Base-by-base conservation (phyloP, 805 yeast species). In the Blastobotrys muscicola region DNA sequence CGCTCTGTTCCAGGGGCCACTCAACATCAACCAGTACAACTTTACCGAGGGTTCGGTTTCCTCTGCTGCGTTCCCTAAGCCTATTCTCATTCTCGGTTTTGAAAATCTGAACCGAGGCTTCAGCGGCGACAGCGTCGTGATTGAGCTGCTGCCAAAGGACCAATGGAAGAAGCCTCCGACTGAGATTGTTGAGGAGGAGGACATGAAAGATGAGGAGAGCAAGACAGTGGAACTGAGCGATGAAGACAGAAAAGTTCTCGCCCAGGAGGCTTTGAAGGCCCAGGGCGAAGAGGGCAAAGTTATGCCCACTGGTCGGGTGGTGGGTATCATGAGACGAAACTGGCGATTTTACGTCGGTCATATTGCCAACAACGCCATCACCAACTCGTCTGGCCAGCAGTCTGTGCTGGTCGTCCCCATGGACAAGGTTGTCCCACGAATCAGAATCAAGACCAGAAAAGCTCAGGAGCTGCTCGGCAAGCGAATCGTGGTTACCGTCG, bases 271-370 rank as follows among this genome's bases (percentile, higher is more conserved):
- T 0, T 68, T 76, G 29, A 61, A 63, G 37, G 61, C 59, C 9
- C 55, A 54, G 45, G 39, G 53, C 26, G 70, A 66, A 3, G 72
- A 66, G 12, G 62, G 61, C 15, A 74, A 74, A 50, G 61, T 81
- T 15, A 87, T 83, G 57, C 98, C 97, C n/a, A 90, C 98, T 0
- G 97, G 94, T 2, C 76, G 78, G 52, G 83, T 92, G 31, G 97
- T 92, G 9, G 94, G 95, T 26, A 74, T 92, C 20, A 68, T 80
- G 35, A 82, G 85, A 65, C 75, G 99, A 64, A 85, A 90, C 48
- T 92, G 98, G 98, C 76, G 98, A 61, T 79, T 80, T 51, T 92
- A 89, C 58, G 98, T 92, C 33, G 98, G 98, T 10, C 96, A 89
- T 61, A 72, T 92, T 49, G 81, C 90, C 2, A 82, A 86, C 36